Evolutionary conservation across 164 flowering plant species (phyloP).

Genomic region (Vitis riparia): DNA sequence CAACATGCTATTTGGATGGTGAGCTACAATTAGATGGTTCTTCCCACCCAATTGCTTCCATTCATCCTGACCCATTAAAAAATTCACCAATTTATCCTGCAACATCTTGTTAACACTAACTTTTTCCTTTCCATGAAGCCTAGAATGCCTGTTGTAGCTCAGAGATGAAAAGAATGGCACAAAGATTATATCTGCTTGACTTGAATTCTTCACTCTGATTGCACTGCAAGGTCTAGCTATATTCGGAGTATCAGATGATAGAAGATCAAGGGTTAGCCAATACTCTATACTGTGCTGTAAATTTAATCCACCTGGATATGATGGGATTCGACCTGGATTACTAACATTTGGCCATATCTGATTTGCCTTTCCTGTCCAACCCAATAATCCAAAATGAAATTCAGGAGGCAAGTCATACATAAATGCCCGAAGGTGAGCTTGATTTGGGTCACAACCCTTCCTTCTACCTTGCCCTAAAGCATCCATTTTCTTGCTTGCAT

Average conservation of each 20-base stretch:
- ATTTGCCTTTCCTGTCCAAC: slow-evolving; percentile 51
- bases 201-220: slow-evolving; percentile 67
- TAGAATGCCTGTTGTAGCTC: slow-evolving; percentile 79
- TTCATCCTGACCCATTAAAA: slow-evolving; percentile 53
- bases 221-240: slow-evolving; percentile 62
- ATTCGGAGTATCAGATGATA: slow-evolving; percentile 46
- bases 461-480: slow-evolving; percentile 13
- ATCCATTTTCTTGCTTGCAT: slow-evolving; percentile 6
- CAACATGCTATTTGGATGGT: slow-evolving; percentile 94
- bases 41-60: slow-evolving; percentile 73
- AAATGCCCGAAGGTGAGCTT: slow-evolving; percentile 51
- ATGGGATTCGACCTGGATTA: slow-evolving; percentile 35
- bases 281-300: slow-evolving; percentile 88
- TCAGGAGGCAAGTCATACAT: slow-evolving; percentile 89
- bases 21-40: slow-evolving; percentile 83
- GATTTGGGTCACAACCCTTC: slow-evolving; percentile 33
- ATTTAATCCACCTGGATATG: slow-evolving; percentile 88
- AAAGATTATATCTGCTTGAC: slow-evolving; percentile 72
- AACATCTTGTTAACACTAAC: slow-evolving; percentile 53
- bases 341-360: slow-evolving; percentile 72
- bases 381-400: slow-evolving; percentile 83
- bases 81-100: slow-evolving; percentile 66
- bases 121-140: slow-evolving; percentile 47
- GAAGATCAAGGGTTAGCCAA: slow-evolving; percentile 92
- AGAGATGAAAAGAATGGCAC: slow-evolving; percentile 92